Base-by-base conservation (phyloP, 257 asterid species). In the Lithospermum erythrorhizon region DNA sequence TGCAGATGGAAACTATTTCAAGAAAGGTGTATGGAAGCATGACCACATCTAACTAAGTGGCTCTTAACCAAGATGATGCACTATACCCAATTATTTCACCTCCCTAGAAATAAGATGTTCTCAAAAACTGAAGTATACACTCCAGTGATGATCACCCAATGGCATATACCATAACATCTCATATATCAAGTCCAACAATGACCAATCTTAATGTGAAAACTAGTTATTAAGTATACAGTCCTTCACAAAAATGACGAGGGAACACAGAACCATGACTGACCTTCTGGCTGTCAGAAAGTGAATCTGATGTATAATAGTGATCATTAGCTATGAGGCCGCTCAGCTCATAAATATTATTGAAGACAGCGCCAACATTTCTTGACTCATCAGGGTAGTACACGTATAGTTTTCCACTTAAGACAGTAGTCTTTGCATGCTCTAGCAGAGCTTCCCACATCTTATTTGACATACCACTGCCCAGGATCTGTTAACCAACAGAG, bases 361-460 rank as follows among this genome's bases (percentile, higher is more conserved):
- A 93, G 70, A 78, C 94, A 72, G 83, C 89, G 22, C 95, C 98
- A 5, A 86, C 79, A 20, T 41, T 71, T 79, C 95, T 84, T 21
- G 95, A 63, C 68, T 93, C 95, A 68, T 93, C 96, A 3, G 93
- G 68, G 68, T 93, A 93, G 70, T 81, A 93, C 48, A 93, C 79
- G 59, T 93, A 83, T 69, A 84, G 89, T 83, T 88, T 93, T 74
- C 97, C 97, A 76, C 96, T 89, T 79, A 89, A 70, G 53, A 82
- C 94, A 71, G 97, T 88, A 29, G 98, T 93, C 77, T 93, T 88
- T 60, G 97, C 86, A 64, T 93, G 98, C 73, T 93, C 95, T 71
- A 86, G 73, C 59, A 93, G 94, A 30, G 95, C 90, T 57, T 93
- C 97, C 98, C 98, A 93, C 98, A 93, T 89, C 83, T 81, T 93